These are phyloP conservation scores for Isochrysis galbana DNA, from an alignment of 78 protist genomes.

Conservation along the genomic window DNA sequence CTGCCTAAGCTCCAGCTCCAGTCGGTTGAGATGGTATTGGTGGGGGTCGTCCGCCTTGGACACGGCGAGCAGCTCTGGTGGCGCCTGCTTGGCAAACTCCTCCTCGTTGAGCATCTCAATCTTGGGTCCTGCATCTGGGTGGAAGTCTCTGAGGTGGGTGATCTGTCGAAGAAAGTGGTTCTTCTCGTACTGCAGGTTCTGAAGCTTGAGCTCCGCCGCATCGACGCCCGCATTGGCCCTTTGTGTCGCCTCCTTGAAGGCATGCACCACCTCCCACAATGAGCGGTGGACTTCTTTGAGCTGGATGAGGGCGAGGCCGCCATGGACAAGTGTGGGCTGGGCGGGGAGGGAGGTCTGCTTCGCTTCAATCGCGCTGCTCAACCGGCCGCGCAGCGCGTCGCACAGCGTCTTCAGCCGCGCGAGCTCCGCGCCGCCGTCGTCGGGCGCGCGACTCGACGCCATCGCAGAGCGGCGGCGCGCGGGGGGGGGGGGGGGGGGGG, in stretches of 20 bases:
- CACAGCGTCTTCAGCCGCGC: background rate
- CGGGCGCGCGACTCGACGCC: too few species aligned
- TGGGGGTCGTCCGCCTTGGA: background rate
- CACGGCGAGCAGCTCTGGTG: background rate
- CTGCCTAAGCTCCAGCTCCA: background rate
- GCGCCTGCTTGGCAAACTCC: background rate
- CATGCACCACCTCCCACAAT: background rate
- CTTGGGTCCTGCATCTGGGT: too few species aligned
- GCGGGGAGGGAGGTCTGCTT: background rate
- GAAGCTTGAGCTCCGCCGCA: background rate
- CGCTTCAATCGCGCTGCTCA: background rate
- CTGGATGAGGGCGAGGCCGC: background rate
- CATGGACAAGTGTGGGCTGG: background rate
- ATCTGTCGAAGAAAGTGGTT: background rate
- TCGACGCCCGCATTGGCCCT: background rate
- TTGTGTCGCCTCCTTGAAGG: background rate
- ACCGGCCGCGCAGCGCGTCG: background rate
- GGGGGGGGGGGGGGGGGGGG: too few species aligned
- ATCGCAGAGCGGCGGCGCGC: too few species aligned
- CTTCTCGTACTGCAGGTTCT: constrained; percentile 27
- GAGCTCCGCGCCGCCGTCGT: background rate
- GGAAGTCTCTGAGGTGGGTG: background rate
- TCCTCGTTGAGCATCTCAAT: background rate
- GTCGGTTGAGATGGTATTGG: background rate
- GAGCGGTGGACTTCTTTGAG: background rate